Base-by-base conservation (phyloP, 768 basidiomycete species). In the Rhizopogon sp. region DNA sequence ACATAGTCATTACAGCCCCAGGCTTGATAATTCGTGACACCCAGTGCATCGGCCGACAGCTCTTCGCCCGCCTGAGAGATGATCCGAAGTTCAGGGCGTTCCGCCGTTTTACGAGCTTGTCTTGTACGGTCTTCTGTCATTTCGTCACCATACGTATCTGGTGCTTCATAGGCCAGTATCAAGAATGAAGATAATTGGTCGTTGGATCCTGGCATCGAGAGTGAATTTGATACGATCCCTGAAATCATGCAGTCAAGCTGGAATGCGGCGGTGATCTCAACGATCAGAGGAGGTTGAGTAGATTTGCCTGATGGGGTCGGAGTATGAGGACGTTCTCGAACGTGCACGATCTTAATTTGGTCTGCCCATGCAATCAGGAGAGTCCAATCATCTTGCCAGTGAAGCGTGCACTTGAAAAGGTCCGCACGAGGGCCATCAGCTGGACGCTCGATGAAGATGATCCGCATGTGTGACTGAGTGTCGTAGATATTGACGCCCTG, bases 401-500 rank as follows among this genome's bases (percentile, higher is more conserved):
- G 76, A 1, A 99, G 78, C 0, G 83, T 88, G 66, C 91, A 96
- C 64, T 93, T 95, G 81, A 95, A 98, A 7, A 98, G 78, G 64
- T 99, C 97, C 0, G 94, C 89, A 40, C 97, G 82, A 2, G 96
- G 97, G 56, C 90, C 86, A 58, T 90, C 83, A 0, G 79, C 64
- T 13, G 88, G 85, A 39, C 94, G 79, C 68, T 95, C 90, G 52
- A 98, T 93, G 66, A 81, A 92, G 0, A 87, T 86, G 46, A 98
- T 86, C 6, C 88, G 84, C 17, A 83, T 82, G 60, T 87, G 83
- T 0, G 88, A 88, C 4, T 74, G 72, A 0, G 84, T 87, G 67
- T 98, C 95, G 66, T 95, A 96, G 45, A 99, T 87, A 66, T 93
- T 96, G 52, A 98, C 89, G 13, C 96, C 96, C 90, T 93, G 61